Conservation (phyloP, 2,329 filamentous ascomycete species). For the Didymella lethalis region DNA sequence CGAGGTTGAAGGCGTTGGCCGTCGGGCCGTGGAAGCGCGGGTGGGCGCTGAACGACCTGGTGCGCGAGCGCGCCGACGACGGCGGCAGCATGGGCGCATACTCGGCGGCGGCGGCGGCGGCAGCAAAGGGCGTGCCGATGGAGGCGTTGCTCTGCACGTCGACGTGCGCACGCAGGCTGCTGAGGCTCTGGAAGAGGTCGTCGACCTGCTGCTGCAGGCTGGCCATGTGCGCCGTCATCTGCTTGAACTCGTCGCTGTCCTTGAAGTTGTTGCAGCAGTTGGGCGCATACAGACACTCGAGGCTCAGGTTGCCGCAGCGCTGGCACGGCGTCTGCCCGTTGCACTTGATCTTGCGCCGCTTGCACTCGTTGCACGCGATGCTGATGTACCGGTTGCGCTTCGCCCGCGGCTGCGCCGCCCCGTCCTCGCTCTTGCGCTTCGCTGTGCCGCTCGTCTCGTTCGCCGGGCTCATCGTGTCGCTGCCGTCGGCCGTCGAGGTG, state of each 20-base stretch:
- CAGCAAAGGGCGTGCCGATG: conserved; percentile 41
- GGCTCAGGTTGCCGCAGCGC: conserved; percentile 68
- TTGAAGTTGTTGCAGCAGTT: conserved; percentile 84
- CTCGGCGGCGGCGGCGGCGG: conserved; percentile 18
- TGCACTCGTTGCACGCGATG: conserved; percentile 72
- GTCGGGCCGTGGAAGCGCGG: conserved; percentile 83
- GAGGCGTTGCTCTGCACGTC: conserved; percentile 45
- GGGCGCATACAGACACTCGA: conserved; percentile 71
- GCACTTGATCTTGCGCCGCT: conserved; percentile 72
- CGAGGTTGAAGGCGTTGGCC: conserved; percentile 83
- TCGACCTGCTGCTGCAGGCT: conserved; percentile 86
- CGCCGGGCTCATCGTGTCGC: conserved; percentile 46
- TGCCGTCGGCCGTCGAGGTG: conserved; percentile 29
- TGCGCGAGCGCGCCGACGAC: conserved; percentile 50
- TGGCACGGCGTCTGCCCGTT: conserved; percentile 72
- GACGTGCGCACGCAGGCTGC: conserved; percentile 65
- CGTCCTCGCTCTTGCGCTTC: conserved; percentile 58
- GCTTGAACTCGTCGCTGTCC: conserved; percentile 89
- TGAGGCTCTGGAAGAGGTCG: conserved; percentile 75
- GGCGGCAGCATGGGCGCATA: conserved; percentile 47
- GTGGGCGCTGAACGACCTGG: conserved; percentile 55
- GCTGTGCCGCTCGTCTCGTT: conserved; percentile 31
- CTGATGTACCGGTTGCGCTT: conserved; percentile 74
- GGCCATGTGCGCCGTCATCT: conserved; percentile 77
- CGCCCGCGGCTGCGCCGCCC: conserved; percentile 59